Evolutionary conservation across 1,284 basidiomycete species (phyloP), one percentile per base, ranked within the genome.

Genomic region (Irpex sp.): DNA sequence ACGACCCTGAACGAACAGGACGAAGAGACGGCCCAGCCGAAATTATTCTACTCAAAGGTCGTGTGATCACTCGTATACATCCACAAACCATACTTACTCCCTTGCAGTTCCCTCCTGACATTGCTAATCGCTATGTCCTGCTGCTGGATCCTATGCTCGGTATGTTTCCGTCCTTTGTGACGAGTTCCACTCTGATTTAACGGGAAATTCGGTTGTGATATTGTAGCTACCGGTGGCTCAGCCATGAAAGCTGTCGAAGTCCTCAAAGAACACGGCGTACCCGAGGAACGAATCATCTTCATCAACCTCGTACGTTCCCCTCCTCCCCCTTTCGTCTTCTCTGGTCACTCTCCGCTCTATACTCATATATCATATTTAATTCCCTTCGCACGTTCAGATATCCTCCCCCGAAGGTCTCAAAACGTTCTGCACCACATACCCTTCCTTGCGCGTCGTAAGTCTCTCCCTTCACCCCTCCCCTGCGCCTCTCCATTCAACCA

Each of bases 171-270:
- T 50, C 19, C 49, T 50, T 6, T 7, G 19, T 8, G 3, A 46
- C 9, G 9, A 3, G 11, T 46, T 2, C n/a, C 9, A 17, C 43
- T 8, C 13, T 11, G 5, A 47, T 49, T 8, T 6, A 21, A 19
- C 13, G 67, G 95, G 1, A 11, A 17, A 4, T 5, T 17, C 13
- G 9, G 13, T 4, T 13, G 13, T 11, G 4, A 46, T 46, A 31
- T 3, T 33, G 5, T 47, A 55, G 95, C 97, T 0, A 99, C 97
- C 0, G 97, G 97, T 37, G 97, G 97, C 51, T 98, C 95, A 15
- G 97, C 96, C 2, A 95, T 97, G 77, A 98, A 98, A 76, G 97
- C 97, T 0, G 93, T 98, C 59, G 94, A 98, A 74, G 93, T 98
- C 6, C 82, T 99, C 19, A 86, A 92, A 74, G 90, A 95, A 61